A percentile compares a stretch with the other conserved stretches of the same genome.
phyloP scores from a whole-genome alignment of 495 filamentous ascomycete species.

The Aspergillus homomorphus region DNA sequence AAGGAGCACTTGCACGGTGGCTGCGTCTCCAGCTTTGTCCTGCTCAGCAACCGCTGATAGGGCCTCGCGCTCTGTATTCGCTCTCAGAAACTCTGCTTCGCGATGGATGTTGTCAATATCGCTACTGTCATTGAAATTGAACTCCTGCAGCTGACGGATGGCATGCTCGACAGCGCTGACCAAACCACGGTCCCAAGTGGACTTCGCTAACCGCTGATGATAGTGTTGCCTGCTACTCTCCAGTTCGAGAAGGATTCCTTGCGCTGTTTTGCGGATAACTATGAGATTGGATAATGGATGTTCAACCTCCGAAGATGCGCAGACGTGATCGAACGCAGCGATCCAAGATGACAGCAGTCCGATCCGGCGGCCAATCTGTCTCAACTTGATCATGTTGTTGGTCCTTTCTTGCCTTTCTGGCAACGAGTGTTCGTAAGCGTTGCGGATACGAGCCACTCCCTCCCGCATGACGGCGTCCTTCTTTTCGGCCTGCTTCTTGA shows the following conservation, averaged over 20 bases:
- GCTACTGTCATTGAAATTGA: slow-evolving; percentile 66
- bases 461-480: slow-evolving; percentile 74
- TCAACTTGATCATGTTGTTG: slow-evolving; percentile 74
- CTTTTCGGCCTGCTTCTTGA: slow-evolving; percentile 83
- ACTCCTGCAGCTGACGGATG: slow-evolving; percentile 68
- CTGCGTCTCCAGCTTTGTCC: slow-evolving; percentile 76
- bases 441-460: slow-evolving; percentile 73
- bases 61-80: slow-evolving; percentile 78
- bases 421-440: slow-evolving; percentile 80
- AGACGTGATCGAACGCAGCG: slow-evolving; percentile 83
- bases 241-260: slow-evolving; percentile 81
- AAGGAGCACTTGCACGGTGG: slow-evolving; percentile 74
- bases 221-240: slow-evolving; percentile 86
- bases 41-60: slow-evolving; percentile 75
- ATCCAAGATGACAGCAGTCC: slow-evolving; percentile 85
- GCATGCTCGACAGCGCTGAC: slow-evolving; percentile 86
- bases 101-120: slow-evolving; percentile 70
- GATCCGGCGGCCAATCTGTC: slow-evolving; percentile 81
- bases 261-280: slow-evolving; percentile 81
- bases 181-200: slow-evolving; percentile 80
- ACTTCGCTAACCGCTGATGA: slow-evolving; percentile 74
- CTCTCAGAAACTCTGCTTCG: slow-evolving; percentile 81
- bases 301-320: slow-evolving; percentile 64
- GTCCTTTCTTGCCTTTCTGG: slow-evolving; percentile 75
- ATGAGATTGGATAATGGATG: slow-evolving; percentile 62